Base-by-base conservation (phyloP, 176 grass and related monocot species). In the Tillandsia fasciculata region DNA sequence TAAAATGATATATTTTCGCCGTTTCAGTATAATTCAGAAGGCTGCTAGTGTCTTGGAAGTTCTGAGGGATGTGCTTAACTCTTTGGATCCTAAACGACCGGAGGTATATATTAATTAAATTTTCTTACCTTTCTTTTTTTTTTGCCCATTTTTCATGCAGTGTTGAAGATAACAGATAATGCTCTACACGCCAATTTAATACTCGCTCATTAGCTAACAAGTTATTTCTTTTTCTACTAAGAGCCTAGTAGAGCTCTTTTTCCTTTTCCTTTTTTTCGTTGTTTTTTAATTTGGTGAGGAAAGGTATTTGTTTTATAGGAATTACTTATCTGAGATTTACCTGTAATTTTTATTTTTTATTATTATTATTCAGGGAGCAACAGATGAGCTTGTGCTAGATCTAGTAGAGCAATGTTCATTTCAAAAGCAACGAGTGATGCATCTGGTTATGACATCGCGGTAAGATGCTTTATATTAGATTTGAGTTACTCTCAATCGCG, bases 321-420 rank as follows among this genome's bases (percentile, higher is more conserved):
- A 42, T 42, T 42, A 42, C 33, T 42, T 42, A 42, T 42, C 33
- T 42, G 33, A 42, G 4, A 42, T 42, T 42, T 42, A 42, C 33
- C 56, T 61, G 14, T 61, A 61, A 23, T 10, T 18, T 10, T 61
- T 61, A 9, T 15, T 63, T 75, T 9, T 11, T 72, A 48, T 76
- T 42, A 48, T 76, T 42, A 80, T 70, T 52, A 42, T 76, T 63
- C 53, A 99, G 94, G 90, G 82, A 69, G 89, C 84, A 78, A 86
- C 85, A 12, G 89, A 90, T 86, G 94, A 93, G 64, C 93, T 99
- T 79, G 90, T 86, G 64, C 77, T 99, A 53, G 94, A 99, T 84
- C 82, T 99, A 67, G 87, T 99, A 11, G 94, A 99, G 70, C 94
- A 99, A 74, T 93, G 94, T 52, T 93, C 90, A 53, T 99, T 93